Evolutionary conservation across 257 asterid species (phyloP), one percentile per base, ranked within the genome.

Genomic region (Orobanche coerulescens): DNA sequence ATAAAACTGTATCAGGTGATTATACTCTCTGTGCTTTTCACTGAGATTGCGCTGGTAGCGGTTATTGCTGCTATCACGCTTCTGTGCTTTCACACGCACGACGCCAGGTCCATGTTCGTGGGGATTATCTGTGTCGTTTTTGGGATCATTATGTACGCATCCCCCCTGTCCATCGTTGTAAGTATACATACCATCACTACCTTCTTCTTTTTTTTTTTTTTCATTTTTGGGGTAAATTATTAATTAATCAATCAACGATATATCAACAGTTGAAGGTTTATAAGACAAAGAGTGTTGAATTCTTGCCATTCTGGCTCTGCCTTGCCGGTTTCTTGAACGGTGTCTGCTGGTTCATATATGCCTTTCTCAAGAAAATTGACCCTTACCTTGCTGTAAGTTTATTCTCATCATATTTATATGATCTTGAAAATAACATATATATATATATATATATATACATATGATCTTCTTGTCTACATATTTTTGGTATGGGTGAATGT

Each of bases 121-220:
- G 96, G 95, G 28, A 54, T 67, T 3, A 22, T 88, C 15, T 82
- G 84, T 6, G 72, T 68, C 6, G 13, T 82, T 39, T 84, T 82
- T 3, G 90, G 95, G 14, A 73, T 84, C 46, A 54, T 79, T 24
- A 79, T 88, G 80, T 83, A 85, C 13, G 83, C 64, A 18, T 59
- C 96, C 4, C 95, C 95, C 9, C 80, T 86, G 1, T 73, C 94
- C 42, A 70, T 83, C 31, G 10, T 85, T 74, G 87, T 81, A 75
- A 62, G 83, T 42, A 26, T 1, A 26, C 2, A 5, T 44, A 22
- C 53, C 48, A 39, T 9, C 30, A 6, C 4, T 16, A 4, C 47
- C 6, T 5, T 23, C 49, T 13, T 42, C 13, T 4, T 13, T 13
- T 4, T 16, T 0, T 19, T 23, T 44, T 5, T 53, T 5, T 44